These are phyloP conservation scores for Lachnellula hyalina DNA, from an alignment of 2,329 filamentous ascomycete genomes.

Conservation along the genomic window DNA sequence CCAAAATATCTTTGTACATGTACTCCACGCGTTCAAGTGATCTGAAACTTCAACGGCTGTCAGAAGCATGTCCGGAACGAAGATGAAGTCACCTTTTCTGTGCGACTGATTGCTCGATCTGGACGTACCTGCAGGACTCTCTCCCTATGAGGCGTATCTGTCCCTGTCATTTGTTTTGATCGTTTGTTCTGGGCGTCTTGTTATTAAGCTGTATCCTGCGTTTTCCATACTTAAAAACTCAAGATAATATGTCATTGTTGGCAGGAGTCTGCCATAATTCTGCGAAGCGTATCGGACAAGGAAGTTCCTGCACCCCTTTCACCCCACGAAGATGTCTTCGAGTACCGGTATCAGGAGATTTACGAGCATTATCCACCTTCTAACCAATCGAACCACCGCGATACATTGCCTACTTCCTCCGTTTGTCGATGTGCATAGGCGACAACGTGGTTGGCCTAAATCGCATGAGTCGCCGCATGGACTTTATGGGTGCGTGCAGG, in stretches of 20 bases:
- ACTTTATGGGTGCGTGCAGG: slow-evolving; percentile 21
- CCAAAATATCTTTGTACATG: slow-evolving; percentile 15
- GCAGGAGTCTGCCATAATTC: too few relatives aligned
- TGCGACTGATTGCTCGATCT: slow-evolving; percentile 6
- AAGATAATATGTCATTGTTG: neutral
- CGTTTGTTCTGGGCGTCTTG: neutral
- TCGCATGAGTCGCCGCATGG: slow-evolving; percentile 19
- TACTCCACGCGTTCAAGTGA: slow-evolving; percentile 27
- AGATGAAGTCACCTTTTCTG: neutral
- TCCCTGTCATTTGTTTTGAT: neutral
- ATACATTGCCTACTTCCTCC: slow-evolving; percentile 15
- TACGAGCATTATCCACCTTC: slow-evolving; percentile 13
- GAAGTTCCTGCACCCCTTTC: neutral
- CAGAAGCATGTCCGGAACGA: slow-evolving; percentile 11
- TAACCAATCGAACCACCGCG: slow-evolving; percentile 16
- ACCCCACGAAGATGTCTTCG: slow-evolving; percentile 17
- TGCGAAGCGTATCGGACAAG: neutral
- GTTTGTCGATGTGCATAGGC: slow-evolving; percentile 26
- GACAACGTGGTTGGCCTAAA: slow-evolving; percentile 29
- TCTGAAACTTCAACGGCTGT: slow-evolving; percentile 28
- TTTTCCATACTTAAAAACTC: neutral
- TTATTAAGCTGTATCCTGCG: neutral
- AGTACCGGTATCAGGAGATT: slow-evolving; percentile 18
- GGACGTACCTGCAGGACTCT: slow-evolving; percentile 8
- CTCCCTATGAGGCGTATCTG: neutral